phyloP scores from a whole-genome alignment of 177 flowering plant genomes.

The Viscum album region DNA sequence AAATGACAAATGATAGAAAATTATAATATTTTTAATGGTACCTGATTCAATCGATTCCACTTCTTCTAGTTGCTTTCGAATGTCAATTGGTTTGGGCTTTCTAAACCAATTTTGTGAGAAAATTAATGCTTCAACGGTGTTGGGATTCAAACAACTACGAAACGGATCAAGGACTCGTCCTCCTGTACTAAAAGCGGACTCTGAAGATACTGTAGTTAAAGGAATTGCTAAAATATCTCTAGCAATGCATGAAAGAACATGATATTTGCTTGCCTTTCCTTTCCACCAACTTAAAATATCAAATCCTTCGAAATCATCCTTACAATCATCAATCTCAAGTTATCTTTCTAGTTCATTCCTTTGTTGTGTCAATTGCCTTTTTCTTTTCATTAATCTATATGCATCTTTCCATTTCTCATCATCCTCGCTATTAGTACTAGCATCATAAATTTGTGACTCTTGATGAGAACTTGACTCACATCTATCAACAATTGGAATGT shows the following conservation, averaged over 20 bases:
- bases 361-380: not conserved
- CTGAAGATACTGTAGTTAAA: not conserved
- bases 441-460: not conserved
- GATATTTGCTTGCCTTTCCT: not conserved
- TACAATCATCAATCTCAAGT: not conserved
- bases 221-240: not conserved
- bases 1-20: too few relatives aligned
- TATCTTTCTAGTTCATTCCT: not conserved
- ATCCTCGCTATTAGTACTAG: not conserved
- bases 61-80: too few relatives aligned
- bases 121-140: not conserved
- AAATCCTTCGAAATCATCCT: not conserved
- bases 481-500: not conserved
- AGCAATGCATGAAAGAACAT: not conserved
- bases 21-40: too few relatives aligned
- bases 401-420: not conserved
- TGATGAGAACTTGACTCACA: not conserved
- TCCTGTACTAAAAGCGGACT: not conserved
- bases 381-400: not conserved
- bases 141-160: not conserved
- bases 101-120: not conserved
- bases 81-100: too few relatives aligned
- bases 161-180: not conserved
- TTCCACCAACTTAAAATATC: not conserved
- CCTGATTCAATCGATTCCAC: too few relatives aligned